Evolutionary conservation across 495 filamentous ascomycete species (phyloP), one percentile per base, ranked within the genome.

Genomic region (Staphylotrichum tortipilum): DNA sequence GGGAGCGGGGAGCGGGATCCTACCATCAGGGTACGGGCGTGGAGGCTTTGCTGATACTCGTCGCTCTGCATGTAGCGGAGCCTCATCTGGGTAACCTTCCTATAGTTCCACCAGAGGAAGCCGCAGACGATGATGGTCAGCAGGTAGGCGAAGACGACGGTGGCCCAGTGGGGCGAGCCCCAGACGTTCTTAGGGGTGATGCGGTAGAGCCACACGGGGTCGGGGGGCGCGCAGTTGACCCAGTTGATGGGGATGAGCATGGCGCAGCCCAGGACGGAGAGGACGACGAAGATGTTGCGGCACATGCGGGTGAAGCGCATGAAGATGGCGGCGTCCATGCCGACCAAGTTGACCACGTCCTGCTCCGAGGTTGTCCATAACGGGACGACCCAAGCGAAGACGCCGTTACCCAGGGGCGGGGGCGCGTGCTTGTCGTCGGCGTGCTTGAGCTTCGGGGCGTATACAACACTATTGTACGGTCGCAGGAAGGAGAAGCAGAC

Each of bases 71-170:
- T 90, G 61, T 94, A 95, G 28, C 78, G 61, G 42, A 86, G 79
- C 57, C 90, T 79, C 48, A 98, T 63, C 35, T 67, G 70, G 19
- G 80, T 60, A 19, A 97, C 77, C 15, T 74, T 80, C 38, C 76
- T 78, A 67, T 97, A 97, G 57, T 95, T 96, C 68, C 77, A 81
- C 88, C 89, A 98, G 17, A 98, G 68, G 60, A 94, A 94, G 52
- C 73, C 82, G 43, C 74, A 82, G 39, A 96, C 73, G 26, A 89
- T 76, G 21, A 82, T 63, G 65, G 90, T 82, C 63, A 94, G 88
- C 3, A 78, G 45, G 73, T 85, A 98, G 3, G 88, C 87, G 53
- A 83, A 77, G 4, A 84, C 72, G 9, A 95, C 87, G 60, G 89
- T 84, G 11, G 83, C 83, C 92, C 92, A 98, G 46, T 80, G 79